Conservation (phyloP, 176 grass and related monocot species). For the Aegilops longissima region DNA sequence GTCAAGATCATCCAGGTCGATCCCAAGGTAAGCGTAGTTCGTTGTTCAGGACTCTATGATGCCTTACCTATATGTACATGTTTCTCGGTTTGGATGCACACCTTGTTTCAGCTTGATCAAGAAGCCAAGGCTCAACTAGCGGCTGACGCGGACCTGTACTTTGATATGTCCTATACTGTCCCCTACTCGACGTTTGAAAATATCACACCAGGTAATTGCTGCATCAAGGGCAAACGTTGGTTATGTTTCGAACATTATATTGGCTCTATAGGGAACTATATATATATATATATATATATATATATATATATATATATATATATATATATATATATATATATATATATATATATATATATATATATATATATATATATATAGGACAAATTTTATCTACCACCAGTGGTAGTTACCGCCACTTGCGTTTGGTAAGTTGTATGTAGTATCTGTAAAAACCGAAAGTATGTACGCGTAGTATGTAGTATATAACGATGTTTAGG, state of each 20-base stretch:
- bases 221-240: background rate
- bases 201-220: constrained; percentile 48
- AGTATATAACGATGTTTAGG: no score
- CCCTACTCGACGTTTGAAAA: constrained; percentile 74
- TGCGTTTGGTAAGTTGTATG: no score
- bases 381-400: no score
- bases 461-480: no score
- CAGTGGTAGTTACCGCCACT: no score
- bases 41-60: background rate
- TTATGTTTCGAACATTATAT: background rate
- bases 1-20: constrained; percentile 51
- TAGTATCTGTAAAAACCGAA: no score
- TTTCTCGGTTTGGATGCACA: background rate
- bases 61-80: background rate
- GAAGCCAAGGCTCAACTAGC: constrained; percentile 33
- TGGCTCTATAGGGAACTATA: background rate
- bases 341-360: no score
- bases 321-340: no score
- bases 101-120: constrained; percentile 43
- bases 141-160: constrained; percentile 56
- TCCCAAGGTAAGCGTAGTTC: constrained; percentile 54
- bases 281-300: no score
- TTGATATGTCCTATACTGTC: constrained; percentile 77
- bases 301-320: no score
- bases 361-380: no score